A percentile compares a stretch with the other conserved stretches of the same genome.
phyloP scores from a whole-genome alignment of 805 yeast genomes.

The Kazachstania kunashirensis region DNA sequence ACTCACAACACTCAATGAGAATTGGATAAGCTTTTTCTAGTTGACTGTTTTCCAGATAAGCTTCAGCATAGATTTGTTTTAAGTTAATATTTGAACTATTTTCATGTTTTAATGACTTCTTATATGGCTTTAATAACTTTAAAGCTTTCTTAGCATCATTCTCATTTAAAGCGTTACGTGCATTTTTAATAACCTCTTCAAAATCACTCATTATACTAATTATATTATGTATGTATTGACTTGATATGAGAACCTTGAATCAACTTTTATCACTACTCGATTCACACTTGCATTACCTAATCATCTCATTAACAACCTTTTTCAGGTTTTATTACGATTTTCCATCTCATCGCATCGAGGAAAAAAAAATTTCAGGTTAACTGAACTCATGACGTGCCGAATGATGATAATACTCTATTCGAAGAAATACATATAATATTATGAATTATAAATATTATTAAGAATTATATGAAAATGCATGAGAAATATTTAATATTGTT shows the following conservation, averaged over 20 bases:
- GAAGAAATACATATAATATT: too few species aligned
- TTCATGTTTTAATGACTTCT: conserved; percentile 17
- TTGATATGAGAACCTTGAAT: too few species aligned
- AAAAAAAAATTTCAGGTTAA: neutral
- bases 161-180: conserved; percentile 17
- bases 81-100: conserved; percentile 33
- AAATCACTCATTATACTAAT: conserved; percentile 12
- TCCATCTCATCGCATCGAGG: conserved; percentile 5
- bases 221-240: too few species aligned
- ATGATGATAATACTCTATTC: neutral
- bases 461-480: too few species aligned
- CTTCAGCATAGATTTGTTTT: conserved; percentile 61
- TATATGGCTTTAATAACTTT: conserved; percentile 28
- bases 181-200: conserved; percentile 12
- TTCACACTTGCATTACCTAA: too few species aligned
- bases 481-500: too few species aligned
- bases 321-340: too few species aligned
- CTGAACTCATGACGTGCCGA: neutral
- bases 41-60: conserved; percentile 68
- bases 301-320: too few species aligned
- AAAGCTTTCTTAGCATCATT: conserved; percentile 30
- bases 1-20: conserved; percentile 48
- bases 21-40: conserved; percentile 68
- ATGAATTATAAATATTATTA: too few species aligned
- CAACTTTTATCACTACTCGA: too few species aligned